Base-by-base conservation (phyloP, 768 basidiomycete genomes). In the Pisolithus tinctorius region DNA sequence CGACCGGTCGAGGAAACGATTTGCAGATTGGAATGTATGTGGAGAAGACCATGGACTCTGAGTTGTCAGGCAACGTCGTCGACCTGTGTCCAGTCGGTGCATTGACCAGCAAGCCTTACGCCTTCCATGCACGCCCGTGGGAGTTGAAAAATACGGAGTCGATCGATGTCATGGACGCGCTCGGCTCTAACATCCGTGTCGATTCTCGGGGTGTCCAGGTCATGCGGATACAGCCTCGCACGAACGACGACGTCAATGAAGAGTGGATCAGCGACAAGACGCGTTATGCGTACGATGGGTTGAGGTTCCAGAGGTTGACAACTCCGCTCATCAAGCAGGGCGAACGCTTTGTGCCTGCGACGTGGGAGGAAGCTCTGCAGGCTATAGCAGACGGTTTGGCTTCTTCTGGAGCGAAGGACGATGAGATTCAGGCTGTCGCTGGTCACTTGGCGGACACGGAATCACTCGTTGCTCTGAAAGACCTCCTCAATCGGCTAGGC, bases 241-340 rank as follows among this genome's bases (percentile, higher is more conserved):
- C 91, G 46, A 98, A 97, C 66, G 96, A 98, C 69, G 90, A 96
- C 58, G 85, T 99, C 57, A 99, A 99, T 68, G 96, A 99, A 74
- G 96, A 99, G 69, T 98, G 96, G 96, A 95, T 99, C 67, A 93
- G 81, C 69, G 96, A 99, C 78, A 99, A 99, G 79, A 93, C 95
- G 2, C 88, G 96, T 51, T 93, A 93, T 68, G 89, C 95, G 1
- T 88, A 93, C 68, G 96, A 99, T 61, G 96, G 96, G 9, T 79
- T 99, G 30, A 83, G 83, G 62, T 95, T 92, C 78, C 96, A 99
- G 68, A 87, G 95, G 20, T 74, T 99, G 60, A 97, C 94, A 4
- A 86, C 85, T 0, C 96, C 96, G 2, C 79, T 98, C 40, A 72
- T 97, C 56, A 88, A 93, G 66, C 75, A 84, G 50, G 94, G 89